Percentiles rank a stretch among this genome's conserved stretches.
Conservation (phyloP, 441 rosid genomes). For the Sinapis alba region DNA sequence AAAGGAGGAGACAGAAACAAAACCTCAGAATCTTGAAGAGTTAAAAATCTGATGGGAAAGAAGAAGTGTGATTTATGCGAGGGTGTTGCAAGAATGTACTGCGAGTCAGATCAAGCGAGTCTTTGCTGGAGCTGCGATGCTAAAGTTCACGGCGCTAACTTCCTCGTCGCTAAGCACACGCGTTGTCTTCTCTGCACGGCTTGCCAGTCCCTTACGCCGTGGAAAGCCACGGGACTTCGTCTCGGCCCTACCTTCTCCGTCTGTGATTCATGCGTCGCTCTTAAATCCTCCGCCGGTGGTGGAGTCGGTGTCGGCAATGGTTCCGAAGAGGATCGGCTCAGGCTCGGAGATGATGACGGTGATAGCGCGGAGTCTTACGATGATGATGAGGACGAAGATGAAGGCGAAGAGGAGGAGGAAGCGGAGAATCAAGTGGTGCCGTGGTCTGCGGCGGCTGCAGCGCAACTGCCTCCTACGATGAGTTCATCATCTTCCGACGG, state of each 20-base stretch:
- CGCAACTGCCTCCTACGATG: constrained; percentile 52
- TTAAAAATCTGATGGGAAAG: constrained; percentile 46
- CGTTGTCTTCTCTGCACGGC: constrained; percentile 71
- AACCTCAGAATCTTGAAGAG: not conserved
- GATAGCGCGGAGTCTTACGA: constrained; percentile 40
- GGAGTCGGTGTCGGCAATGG: not conserved
- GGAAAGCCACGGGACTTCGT: constrained; percentile 74
- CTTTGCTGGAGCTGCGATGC: constrained; percentile 88
- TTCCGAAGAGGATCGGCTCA: constrained; percentile 7
- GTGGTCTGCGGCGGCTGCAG: constrained; percentile 38
- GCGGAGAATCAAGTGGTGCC: constrained; percentile 85
- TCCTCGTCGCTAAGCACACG: constrained; percentile 80
- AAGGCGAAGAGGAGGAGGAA: constrained; percentile 44
- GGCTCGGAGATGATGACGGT: constrained; percentile 26
- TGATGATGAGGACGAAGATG: constrained; percentile 46
- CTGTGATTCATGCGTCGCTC: constrained; percentile 55
- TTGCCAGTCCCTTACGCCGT: constrained; percentile 68
- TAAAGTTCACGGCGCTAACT: constrained; percentile 88
- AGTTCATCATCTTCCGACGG: constrained; percentile 54
- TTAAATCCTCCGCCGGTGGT: constrained; percentile 6
- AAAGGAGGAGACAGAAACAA: not conserved
- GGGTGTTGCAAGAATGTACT: constrained; percentile 58
- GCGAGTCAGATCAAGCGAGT: constrained; percentile 89
- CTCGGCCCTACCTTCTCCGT: constrained; percentile 68
- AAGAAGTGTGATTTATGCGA: constrained; percentile 73